Evolutionary conservation across 148 eudicot genomes (phyloP).

Genomic region (Dysphania ambrosioides): DNA sequence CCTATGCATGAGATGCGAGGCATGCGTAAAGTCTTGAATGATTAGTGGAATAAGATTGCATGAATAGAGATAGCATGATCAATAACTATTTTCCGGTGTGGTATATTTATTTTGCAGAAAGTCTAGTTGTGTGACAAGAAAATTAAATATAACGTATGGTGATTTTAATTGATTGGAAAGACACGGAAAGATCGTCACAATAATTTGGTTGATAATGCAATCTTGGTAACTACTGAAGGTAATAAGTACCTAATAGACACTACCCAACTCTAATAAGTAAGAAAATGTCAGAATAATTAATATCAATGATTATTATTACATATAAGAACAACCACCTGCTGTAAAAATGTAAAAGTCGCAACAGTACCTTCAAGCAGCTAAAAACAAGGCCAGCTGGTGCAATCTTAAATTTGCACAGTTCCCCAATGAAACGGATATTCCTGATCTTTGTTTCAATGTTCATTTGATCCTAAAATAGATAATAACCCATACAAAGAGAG

Average conservation of each 20-base stretch:
- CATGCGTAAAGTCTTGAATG: no score
- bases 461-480: constrained; percentile 74
- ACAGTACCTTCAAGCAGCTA: constrained; percentile 79
- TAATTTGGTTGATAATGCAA: no score
- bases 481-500: neutral
- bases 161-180: no score
- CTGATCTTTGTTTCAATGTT: constrained; percentile 94
- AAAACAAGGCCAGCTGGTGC: constrained; percentile 82
- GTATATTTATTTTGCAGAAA: no score
- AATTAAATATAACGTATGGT: no score
- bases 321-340: neutral
- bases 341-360: neutral
- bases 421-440: constrained; percentile 94
- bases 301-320: neutral
- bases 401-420: constrained; percentile 89
- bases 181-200: no score
- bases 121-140: no score
- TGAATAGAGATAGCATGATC: no score
- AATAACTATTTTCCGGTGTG: no score
- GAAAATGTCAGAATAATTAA: neutral
- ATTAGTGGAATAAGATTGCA: no score
- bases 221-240: neutral
- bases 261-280: neutral
- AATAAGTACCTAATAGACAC: neutral
- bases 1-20: no score